Conservation (phyloP, 23 red algal species). For the Agarophyton chilense region DNA sequence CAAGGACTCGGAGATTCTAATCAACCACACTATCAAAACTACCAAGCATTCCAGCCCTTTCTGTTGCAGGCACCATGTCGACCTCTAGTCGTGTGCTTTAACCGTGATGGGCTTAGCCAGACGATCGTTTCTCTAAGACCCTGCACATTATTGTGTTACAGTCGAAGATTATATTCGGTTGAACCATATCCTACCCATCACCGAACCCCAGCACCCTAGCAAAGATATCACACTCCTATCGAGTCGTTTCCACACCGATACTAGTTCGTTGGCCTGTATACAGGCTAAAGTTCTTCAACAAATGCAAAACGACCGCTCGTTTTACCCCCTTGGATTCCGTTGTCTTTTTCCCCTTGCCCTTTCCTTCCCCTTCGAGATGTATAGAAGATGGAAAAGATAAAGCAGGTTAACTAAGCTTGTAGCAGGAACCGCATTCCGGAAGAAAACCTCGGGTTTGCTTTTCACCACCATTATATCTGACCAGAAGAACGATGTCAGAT, state of each 20-base stretch:
- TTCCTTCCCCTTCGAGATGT: background rate
- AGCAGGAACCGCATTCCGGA: background rate
- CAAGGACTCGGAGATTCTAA: background rate
- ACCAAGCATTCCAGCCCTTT: background rate
- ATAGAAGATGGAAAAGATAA: too few species aligned
- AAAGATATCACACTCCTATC: background rate
- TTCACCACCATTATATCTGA: background rate
- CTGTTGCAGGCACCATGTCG: background rate
- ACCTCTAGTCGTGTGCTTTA: background rate
- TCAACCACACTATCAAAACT: background rate
- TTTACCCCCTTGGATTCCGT: background rate
- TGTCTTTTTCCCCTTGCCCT: background rate
- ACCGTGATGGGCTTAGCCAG: background rate
- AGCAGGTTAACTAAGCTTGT: background rate
- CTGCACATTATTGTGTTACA: background rate
- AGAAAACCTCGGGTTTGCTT: background rate
- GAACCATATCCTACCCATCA: background rate
- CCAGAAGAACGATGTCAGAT: background rate
- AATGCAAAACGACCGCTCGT: background rate
- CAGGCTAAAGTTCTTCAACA: background rate
- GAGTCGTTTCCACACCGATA: background rate
- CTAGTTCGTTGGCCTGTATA: background rate
- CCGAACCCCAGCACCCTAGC: background rate
- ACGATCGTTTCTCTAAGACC: background rate
- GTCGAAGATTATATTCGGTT: background rate